Evolutionary conservation across 2,329 filamentous ascomycete species (phyloP), one percentile per base, ranked within the genome.

Genomic region (Pezicula rhizophila): DNA sequence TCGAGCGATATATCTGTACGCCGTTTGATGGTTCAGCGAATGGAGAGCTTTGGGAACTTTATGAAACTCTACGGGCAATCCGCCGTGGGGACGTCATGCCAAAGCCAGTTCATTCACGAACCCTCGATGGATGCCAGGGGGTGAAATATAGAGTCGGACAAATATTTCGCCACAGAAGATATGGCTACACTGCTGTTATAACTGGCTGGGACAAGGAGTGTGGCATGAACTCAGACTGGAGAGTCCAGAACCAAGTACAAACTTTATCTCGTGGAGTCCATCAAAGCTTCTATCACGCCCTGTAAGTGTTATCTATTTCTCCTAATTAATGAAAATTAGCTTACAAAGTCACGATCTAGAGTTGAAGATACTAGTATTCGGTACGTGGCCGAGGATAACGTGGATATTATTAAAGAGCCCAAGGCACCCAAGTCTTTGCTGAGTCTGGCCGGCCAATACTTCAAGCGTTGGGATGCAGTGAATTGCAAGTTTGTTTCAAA

Each of bases 341-440:
- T 48, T 18, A 56, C 48, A 63, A 65, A 51, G 60, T 61, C n/a
- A n/a, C 15, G 8, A 45, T 62, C 38, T 53, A 86, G 82, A 47
- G 80, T 80, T 49, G 77, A 80, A 50, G 84, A 90, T 58, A 81
- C 80, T 45, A 83, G 76, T 45, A 77, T 85, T 46, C 78, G 87
- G 39, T 88, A 91, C 60, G 83, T 91, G 3, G 85, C 89, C 1
- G 84, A 95, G 62, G 85, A 91, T 59, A 96, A 91, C 58, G 85
- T 96, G 48, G 70, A 82, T 50, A 68, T 83, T n/a, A 69, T 89
- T 60, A 42, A 65, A 45, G 28, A 31, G 28, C 65, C 70, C 56
- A 57, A 73, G 31, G 68, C 85, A 2, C 74, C 78, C 0, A 68
- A 77, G n/a, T 68, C 78, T 20, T 72, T 95, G 53, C 77, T 89